phyloP scores from a whole-genome alignment of 768 basidiomycete genomes.

The Pisolithus tinctorius region DNA sequence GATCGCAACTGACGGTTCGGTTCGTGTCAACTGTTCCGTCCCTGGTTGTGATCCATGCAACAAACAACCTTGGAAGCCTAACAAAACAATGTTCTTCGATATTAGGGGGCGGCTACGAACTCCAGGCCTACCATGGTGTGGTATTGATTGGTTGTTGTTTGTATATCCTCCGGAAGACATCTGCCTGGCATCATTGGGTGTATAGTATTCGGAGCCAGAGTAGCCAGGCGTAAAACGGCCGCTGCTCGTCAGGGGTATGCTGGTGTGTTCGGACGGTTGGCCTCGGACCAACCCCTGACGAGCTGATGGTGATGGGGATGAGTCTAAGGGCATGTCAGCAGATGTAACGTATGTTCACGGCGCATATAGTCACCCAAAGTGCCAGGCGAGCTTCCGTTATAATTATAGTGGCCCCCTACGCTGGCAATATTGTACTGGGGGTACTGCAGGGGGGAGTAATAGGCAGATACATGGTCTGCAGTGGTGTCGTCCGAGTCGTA shows the following conservation, averaged over 20 bases:
- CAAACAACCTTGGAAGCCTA: too few species aligned
- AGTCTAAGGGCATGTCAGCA: conserved; percentile 24
- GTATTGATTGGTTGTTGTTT: neutral
- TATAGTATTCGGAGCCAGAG: too few species aligned
- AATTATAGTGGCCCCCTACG: neutral
- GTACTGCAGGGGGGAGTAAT: neutral
- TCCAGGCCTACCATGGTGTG: neutral
- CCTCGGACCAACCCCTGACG: conserved; percentile 9
- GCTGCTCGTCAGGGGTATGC: conserved; percentile 1
- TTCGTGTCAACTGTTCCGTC: too few species aligned
- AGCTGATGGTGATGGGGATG: conserved; percentile 31
- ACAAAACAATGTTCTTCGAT: too few species aligned
- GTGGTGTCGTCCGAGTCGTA: neutral
- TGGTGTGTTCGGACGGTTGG: neutral
- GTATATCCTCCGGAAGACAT: neutral
- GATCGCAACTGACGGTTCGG: neutral
- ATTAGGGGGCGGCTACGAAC: too few species aligned
- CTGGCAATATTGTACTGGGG: conserved; percentile 1
- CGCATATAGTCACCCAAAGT: conserved; percentile 24
- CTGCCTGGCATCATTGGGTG: neutral
- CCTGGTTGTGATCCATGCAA: too few species aligned
- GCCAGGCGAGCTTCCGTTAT: conserved; percentile 4
- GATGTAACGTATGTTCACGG: neutral
- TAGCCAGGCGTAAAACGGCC: neutral
- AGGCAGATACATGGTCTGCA: neutral